Conservation (phyloP, 495 filamentous ascomycete genomes). For the Penicillium arizonense region DNA sequence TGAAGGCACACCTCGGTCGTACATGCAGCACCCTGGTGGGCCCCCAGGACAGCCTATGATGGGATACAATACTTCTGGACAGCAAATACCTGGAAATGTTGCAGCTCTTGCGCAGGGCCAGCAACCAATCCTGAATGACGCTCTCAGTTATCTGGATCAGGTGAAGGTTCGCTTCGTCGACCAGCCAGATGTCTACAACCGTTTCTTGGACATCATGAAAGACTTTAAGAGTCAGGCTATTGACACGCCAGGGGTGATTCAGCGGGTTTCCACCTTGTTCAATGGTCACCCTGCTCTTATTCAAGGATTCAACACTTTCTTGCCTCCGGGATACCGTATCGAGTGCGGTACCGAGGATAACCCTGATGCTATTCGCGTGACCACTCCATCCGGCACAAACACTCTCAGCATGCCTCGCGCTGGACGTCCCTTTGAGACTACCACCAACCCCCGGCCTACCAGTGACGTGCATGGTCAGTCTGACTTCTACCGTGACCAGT, state of each 20-base stretch:
- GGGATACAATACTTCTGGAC: constrained; percentile 46
- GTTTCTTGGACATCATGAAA: constrained; percentile 99
- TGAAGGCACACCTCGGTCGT: constrained; percentile 58
- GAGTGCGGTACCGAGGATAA: constrained; percentile 92
- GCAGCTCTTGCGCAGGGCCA: constrained; percentile 76
- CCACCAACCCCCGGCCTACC: constrained; percentile 33
- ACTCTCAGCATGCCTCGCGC: constrained; percentile 56
- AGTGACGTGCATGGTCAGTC: constrained; percentile 35
- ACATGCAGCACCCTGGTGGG: constrained; percentile 61
- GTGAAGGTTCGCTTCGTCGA: constrained; percentile 98
- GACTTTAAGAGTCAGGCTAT: constrained; percentile 99
- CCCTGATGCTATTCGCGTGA: constrained; percentile 93
- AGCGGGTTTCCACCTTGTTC: constrained; percentile 94
- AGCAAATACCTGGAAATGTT: constrained; percentile 52
- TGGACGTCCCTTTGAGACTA: constrained; percentile 46
- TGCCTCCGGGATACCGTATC: constrained; percentile 95
- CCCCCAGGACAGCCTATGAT: constrained; percentile 60
- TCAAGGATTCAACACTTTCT: constrained; percentile 97
- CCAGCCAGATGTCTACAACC: constrained; percentile 96
- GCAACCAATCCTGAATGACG: constrained; percentile 95
- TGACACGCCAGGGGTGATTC: constrained; percentile 97
- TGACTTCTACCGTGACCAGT: constrained; percentile 46
- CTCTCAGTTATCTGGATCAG: constrained; percentile 95
- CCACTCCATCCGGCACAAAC: constrained; percentile 86
- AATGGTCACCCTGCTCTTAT: constrained; percentile 95